phyloP scores from a whole-genome alignment of 768 basidiomycete species.

The Lyophyllum atratum region DNA sequence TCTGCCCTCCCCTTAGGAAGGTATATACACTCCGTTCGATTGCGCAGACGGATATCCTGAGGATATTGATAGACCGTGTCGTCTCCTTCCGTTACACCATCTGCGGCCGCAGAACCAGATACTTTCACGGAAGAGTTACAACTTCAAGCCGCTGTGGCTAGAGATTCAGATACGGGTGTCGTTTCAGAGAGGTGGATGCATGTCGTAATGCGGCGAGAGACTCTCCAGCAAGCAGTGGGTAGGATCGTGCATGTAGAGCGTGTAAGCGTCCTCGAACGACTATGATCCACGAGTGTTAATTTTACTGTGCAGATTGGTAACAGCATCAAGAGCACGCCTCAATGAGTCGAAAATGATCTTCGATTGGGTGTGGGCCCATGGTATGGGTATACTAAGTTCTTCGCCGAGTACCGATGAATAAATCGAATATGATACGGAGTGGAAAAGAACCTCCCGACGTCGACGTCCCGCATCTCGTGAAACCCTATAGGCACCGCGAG shows the following conservation, averaged over 20 bases:
- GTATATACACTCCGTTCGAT: slow-evolving; percentile 14
- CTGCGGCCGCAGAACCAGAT: background rate
- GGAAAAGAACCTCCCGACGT: no score
- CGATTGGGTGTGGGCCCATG: background rate
- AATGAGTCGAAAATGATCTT: background rate
- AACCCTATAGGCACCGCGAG: no score
- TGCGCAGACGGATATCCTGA: background rate
- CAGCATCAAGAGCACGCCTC: slow-evolving; percentile 1
- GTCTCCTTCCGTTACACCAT: slow-evolving; percentile 19
- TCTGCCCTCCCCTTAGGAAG: slow-evolving; percentile 24
- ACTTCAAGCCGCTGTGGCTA: slow-evolving; percentile 9
- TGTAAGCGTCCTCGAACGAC: slow-evolving; percentile 10
- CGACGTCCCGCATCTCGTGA: no score
- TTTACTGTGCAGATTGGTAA: background rate
- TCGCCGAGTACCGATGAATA: no score
- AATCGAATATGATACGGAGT: no score
- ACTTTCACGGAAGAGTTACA: slow-evolving; percentile 16
- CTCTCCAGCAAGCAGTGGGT: slow-evolving; percentile 27
- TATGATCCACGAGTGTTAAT: background rate
- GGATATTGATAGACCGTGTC: slow-evolving; percentile 22
- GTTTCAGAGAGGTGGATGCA: slow-evolving; percentile 30
- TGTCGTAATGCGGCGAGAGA: slow-evolving; percentile 30
- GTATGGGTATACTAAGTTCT: background rate
- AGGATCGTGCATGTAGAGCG: slow-evolving; percentile 25
- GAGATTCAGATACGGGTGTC: slow-evolving; percentile 4